phyloP scores from a whole-genome alignment of 805 yeast species.

The Nakazawaea peltata region DNA sequence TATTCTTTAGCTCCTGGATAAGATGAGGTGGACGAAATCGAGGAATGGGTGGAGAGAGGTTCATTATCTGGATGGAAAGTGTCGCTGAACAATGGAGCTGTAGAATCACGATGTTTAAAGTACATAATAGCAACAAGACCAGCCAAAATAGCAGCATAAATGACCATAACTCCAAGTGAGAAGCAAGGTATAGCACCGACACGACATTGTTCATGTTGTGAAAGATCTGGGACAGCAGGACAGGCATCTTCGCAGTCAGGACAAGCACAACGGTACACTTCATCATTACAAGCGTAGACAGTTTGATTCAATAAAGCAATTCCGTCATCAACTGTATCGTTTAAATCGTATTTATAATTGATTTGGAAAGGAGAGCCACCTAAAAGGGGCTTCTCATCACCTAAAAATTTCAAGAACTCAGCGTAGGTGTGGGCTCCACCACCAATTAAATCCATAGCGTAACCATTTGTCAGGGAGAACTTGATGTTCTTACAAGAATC shows the following conservation, averaged over 20 bases:
- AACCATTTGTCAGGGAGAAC: slow-evolving; percentile 91
- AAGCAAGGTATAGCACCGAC: slow-evolving; percentile 66
- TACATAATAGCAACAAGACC: not conserved
- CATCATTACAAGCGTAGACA: slow-evolving; percentile 48
- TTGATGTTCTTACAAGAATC: slow-evolving; percentile 86
- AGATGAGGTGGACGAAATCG: slow-evolving; percentile 25
- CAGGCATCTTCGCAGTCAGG: slow-evolving; percentile 82
- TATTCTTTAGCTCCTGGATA: slow-evolving; percentile 30
- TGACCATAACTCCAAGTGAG: slow-evolving; percentile 50
- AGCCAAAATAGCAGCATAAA: slow-evolving; percentile 28
- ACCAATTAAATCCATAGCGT: slow-evolving; percentile 93
- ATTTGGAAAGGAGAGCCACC: slow-evolving; percentile 98
- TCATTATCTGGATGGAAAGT: slow-evolving; percentile 5
- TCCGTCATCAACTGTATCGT: slow-evolving; percentile 3
- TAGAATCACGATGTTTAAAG: not conserved
- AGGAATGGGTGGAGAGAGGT: too few relatives aligned
- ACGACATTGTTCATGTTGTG: slow-evolving; percentile 33
- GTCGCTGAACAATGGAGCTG: slow-evolving; percentile 1
- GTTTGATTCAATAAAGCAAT: slow-evolving; percentile 18
- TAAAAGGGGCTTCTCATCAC: slow-evolving; percentile 87
- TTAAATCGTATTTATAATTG: slow-evolving; percentile 49
- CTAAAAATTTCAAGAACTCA: slow-evolving; percentile 77
- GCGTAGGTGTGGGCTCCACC: slow-evolving; percentile 85
- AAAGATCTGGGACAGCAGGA: slow-evolving; percentile 51
- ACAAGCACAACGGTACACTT: slow-evolving; percentile 74